phyloP scores from a whole-genome alignment of 371 early-diverging fungal species.

The Actinomortierella wolfii region DNA sequence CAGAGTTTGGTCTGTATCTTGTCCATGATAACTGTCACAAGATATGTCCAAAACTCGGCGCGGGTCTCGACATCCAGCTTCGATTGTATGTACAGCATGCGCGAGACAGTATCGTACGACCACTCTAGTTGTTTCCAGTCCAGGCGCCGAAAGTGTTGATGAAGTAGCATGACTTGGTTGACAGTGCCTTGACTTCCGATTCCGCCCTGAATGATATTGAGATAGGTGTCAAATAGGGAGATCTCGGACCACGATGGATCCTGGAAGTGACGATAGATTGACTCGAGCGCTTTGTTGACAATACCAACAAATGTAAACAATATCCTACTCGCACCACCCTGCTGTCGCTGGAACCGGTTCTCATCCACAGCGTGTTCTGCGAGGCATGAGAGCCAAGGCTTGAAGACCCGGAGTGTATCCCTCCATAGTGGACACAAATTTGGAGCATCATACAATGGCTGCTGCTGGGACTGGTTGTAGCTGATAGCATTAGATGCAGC shows the following conservation, averaged over 20 bases:
- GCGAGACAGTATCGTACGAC: constrained; percentile 13
- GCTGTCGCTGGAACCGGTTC: constrained; percentile 28
- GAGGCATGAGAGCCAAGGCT: constrained; percentile 38
- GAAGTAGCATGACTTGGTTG: constrained; percentile 36
- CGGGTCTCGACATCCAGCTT: constrained; percentile 15
- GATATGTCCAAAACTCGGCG: constrained; percentile 36
- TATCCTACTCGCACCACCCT: constrained; percentile 32
- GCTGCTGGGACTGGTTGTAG: neutral
- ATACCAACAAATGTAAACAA: constrained; percentile 36
- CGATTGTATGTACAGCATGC: constrained; percentile 13
- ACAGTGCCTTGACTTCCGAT: constrained; percentile 16
- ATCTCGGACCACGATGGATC: constrained; percentile 15
- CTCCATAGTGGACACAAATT: constrained; percentile 25
- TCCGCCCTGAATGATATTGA: constrained; percentile 16
- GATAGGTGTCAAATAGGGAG: constrained; percentile 22
- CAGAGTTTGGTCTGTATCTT: constrained; percentile 10
- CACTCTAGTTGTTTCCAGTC: constrained; percentile 28
- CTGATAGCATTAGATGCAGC: neutral
- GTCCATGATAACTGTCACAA: constrained; percentile 30
- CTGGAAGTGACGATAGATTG: constrained; percentile 10
- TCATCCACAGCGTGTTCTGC: constrained; percentile 35
- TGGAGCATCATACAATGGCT: neutral
- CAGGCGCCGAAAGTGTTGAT: constrained; percentile 39
- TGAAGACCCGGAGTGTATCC: constrained; percentile 25
- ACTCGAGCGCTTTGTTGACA: constrained; percentile 29